Percentiles rank a stretch among this genome's conserved stretches.
Conservation (phyloP, 805 yeast species). For the Teunomyces tritomae region DNA sequence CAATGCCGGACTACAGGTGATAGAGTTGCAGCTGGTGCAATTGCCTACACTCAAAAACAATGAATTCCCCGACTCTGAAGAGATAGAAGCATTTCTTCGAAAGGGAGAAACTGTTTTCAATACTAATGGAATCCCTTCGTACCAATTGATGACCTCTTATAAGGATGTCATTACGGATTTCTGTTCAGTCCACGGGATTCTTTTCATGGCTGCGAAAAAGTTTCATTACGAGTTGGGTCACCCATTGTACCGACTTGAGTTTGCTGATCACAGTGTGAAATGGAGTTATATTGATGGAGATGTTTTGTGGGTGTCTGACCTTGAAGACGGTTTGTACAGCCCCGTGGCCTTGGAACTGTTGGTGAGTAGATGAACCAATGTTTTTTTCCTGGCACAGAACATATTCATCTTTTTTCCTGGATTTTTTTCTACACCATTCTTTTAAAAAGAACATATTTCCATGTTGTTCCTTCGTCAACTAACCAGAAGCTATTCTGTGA, state of each 20-base stretch:
- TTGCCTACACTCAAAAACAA: conserved; percentile 14
- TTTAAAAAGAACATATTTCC: neutral
- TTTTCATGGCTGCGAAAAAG: conserved; percentile 34
- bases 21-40: conserved; percentile 4
- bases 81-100: conserved; percentile 1
- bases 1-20: conserved; percentile 11
- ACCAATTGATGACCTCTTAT: conserved; percentile 47
- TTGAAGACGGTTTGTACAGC: conserved; percentile 28
- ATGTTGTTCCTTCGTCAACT: neutral
- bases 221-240: conserved; percentile 39
- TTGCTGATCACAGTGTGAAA: conserved; percentile 29
- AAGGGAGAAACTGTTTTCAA: conserved; percentile 6
- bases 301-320: conserved; percentile 51
- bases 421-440: neutral
- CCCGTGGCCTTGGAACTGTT: conserved; percentile 31
- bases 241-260: conserved; percentile 42
- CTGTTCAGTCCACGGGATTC: conserved; percentile 51
- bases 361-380: neutral
- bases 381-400: neutral
- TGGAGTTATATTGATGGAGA: conserved; percentile 60
- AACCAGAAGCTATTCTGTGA: conserved; percentile 11
- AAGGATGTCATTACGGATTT: conserved; percentile 63
- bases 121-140: conserved; percentile 41
- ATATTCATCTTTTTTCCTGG: neutral
- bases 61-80: neutral